phyloP scores from a whole-genome alignment of 805 yeast species.

The Yamadazyma sp. region DNA sequence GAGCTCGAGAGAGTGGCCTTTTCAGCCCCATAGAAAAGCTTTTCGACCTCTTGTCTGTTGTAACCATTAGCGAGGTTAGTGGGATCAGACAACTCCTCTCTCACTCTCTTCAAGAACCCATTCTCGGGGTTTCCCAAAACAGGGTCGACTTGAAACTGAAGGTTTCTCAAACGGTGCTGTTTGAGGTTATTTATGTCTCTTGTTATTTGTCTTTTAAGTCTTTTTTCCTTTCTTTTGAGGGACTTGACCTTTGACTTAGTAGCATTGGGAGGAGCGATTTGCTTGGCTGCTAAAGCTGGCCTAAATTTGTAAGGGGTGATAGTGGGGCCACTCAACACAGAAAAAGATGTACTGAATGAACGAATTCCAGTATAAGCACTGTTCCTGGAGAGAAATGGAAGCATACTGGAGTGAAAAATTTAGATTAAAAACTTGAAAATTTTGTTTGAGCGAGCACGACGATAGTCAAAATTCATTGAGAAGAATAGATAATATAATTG shows the following conservation, averaged over 20 bases:
- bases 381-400: too few relatives aligned
- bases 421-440: background rate
- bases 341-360: background rate
- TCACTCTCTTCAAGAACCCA: slow-evolving; percentile 67
- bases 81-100: slow-evolving; percentile 59
- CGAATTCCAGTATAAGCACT: slow-evolving; percentile 2
- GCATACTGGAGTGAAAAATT: slow-evolving; percentile 3
- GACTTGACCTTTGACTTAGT: slow-evolving; percentile 32
- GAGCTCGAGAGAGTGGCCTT: slow-evolving; percentile 49
- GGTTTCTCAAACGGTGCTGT: slow-evolving; percentile 33
- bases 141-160: slow-evolving; percentile 62
- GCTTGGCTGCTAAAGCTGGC: slow-evolving; percentile 38
- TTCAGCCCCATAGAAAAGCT: slow-evolving; percentile 74
- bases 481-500: too few relatives aligned
- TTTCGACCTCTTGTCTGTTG: slow-evolving; percentile 66
- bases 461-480: background rate
- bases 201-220: slow-evolving; percentile 41
- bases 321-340: too few relatives aligned
- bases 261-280: slow-evolving; percentile 32
- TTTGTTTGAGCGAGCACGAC: slow-evolving; percentile 1
- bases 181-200: slow-evolving; percentile 42
- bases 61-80: slow-evolving; percentile 61
- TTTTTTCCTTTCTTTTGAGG: slow-evolving; percentile 38
- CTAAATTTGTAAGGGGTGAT: slow-evolving; percentile 5
- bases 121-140: slow-evolving; percentile 71